These are phyloP conservation scores for Cytidiella melzeri DNA, from an alignment of 768 basidiomycete species.

Conservation along the genomic window DNA sequence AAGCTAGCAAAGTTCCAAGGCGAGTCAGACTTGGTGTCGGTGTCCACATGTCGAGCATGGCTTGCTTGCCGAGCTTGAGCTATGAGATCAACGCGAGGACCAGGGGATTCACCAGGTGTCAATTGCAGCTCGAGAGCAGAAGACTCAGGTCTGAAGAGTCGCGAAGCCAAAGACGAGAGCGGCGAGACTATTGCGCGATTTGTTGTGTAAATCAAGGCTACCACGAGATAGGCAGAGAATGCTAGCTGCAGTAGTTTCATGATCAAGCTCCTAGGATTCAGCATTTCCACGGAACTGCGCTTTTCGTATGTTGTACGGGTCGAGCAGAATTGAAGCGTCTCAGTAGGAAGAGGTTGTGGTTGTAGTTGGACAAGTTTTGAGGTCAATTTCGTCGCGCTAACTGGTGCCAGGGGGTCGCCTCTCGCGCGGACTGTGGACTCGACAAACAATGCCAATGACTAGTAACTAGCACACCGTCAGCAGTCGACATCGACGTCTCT, in stretches of 20 bases:
- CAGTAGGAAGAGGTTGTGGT: too few species aligned
- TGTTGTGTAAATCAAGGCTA: constrained; percentile 28
- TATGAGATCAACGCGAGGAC: constrained; percentile 9
- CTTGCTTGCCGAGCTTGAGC: constrained; percentile 8
- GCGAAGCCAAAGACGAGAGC: neutral
- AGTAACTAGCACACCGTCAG: too few species aligned
- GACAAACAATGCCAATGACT: too few species aligned
- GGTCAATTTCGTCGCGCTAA: too few species aligned
- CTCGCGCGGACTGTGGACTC: too few species aligned
- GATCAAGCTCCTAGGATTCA: neutral
- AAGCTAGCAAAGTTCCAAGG: neutral
- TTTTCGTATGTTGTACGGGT: too few species aligned
- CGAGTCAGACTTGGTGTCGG: neutral
- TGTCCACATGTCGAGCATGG: constrained; percentile 7
- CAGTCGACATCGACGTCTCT: too few species aligned
- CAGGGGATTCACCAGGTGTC: neutral
- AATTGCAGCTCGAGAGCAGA: neutral
- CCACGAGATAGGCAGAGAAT: constrained; percentile 18
- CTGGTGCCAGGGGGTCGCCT: too few species aligned
- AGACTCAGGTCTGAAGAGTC: neutral
- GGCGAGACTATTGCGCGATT: constrained; percentile 18
- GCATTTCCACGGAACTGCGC: constrained; percentile 4
- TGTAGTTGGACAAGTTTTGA: too few species aligned
- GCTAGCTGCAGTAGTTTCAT: constrained; percentile 7
- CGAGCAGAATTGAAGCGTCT: too few species aligned